Base-by-base conservation (phyloP, 2,329 filamentous ascomycete genomes). In the Sphaceloma murrayae region DNA sequence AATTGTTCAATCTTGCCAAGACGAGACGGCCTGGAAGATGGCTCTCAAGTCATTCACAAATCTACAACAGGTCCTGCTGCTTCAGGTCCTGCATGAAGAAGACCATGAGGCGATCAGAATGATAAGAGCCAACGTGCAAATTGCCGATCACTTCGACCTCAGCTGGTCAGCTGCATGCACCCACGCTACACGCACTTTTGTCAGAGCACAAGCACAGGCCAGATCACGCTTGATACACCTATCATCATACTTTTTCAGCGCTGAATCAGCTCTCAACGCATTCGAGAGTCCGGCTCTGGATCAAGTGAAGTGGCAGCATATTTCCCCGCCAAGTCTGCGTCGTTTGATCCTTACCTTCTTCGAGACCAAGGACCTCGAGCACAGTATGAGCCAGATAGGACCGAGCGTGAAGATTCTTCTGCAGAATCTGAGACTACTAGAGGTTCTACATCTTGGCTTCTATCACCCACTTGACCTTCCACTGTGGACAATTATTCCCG, bases 261-360 rank as follows among this genome's bases (percentile, higher is more conserved):
- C 36, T 10, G 19, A 40, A 17, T 19, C 36, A 16, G 36, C 36
- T n/a, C 16, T 10, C 16, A 10, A 16, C 11, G 4, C n/a, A 29
- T 16, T 14, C 36, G 6, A 19, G 24, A 19, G 26, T 9, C 3
- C 19, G 22, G 18, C n/a, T 40, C 19, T 16, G 36, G 8, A 13
- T 26, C 10, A n/a, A 26, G 26, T 30, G 22, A 40, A 18, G 19
- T n/a, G n/a, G n/a, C n/a, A n/a, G n/a, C n/a, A n/a, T n/a, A n/a
- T n/a, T n/a, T n/a, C n/a, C n/a, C n/a, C 73, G 4, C 65, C 67
- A 48, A 68, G 73, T n/a, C 60, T 82, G 31, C 76, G 72, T 9
- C 76, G 75, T 53, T 62, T 82, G 13, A 77, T 80, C 51, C 59
- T 82, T 17, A 77, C 78, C 52, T 80, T 80, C 52, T 72, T 74